Conservation (phyloP, 2,329 filamentous ascomycete species). For the Pseudopyrenochaeta lycopersici region DNA sequence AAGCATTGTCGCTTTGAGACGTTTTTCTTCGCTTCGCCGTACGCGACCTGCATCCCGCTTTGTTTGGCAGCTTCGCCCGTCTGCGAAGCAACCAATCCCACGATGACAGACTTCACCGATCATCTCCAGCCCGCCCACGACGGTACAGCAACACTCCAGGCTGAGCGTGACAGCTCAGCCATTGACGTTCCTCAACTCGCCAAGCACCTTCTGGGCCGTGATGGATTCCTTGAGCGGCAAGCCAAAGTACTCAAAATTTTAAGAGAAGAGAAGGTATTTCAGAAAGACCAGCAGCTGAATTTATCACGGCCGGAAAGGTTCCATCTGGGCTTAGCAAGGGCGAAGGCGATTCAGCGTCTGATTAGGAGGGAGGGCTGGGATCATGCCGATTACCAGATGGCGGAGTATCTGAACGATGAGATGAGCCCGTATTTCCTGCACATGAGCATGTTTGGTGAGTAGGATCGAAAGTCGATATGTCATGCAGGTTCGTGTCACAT, state of each 20-base stretch:
- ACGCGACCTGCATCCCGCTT: conserved; percentile 10
- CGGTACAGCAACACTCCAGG: conserved; percentile 56
- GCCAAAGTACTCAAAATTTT: conserved; percentile 56
- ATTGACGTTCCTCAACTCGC: conserved; percentile 57
- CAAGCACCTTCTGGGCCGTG: conserved; percentile 55
- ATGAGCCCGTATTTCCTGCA: conserved; percentile 64
- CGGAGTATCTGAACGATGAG: conserved; percentile 62
- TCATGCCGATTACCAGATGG: conserved; percentile 61
- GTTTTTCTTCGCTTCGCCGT: conserved; percentile 1
- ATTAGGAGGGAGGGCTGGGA: conserved; percentile 58
- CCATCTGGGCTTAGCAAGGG: conserved; percentile 61
- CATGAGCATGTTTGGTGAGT: conserved; percentile 59
- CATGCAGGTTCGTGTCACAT: conserved; percentile 22
- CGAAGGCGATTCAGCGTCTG: conserved; percentile 60
- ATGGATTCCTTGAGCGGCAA: conserved; percentile 61
- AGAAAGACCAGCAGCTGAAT: conserved; percentile 61
- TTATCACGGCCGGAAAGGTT: conserved; percentile 62
- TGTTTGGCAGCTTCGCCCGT: neutral
- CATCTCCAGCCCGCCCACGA: conserved; percentile 57
- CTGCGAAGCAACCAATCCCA: conserved; percentile 8
- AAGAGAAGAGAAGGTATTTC: conserved; percentile 58
- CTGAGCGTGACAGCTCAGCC: conserved; percentile 56
- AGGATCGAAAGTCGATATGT: conserved; percentile 6
- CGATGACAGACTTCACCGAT: conserved; percentile 61
- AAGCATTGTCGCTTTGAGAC: conserved; percentile 1